Percentiles rank a stretch among this genome's conserved stretches.
These are phyloP conservation scores for Thermomyces lanuginosus DNA, from an alignment of 2,329 filamentous ascomycete species.

Conservation along the genomic window DNA sequence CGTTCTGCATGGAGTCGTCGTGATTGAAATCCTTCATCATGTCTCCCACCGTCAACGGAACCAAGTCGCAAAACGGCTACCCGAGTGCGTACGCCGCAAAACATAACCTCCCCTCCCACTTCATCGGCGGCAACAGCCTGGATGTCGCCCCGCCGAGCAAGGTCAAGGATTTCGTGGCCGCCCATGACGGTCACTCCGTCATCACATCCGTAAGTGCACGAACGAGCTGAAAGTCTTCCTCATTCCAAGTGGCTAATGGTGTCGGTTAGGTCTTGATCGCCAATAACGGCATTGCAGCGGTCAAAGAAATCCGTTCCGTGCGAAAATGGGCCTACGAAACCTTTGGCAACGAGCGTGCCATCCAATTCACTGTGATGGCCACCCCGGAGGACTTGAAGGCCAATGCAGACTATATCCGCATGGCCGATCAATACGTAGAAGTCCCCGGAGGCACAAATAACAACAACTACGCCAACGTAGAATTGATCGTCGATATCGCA, in stretches of 20 bases:
- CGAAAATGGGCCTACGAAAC: constrained; percentile 99
- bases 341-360: constrained; percentile 93
- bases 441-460: constrained; percentile 86
- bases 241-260: not conserved
- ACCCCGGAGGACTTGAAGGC: constrained; percentile 93
- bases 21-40: constrained; percentile 16
- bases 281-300: constrained; percentile 98
- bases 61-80: constrained; percentile 32
- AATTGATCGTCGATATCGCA: constrained; percentile 95
- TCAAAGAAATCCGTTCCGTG: constrained; percentile 97
- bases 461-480: constrained; percentile 99
- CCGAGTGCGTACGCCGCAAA: constrained; percentile 58
- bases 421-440: constrained; percentile 99
- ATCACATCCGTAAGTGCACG: constrained; percentile 71
- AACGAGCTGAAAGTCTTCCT: not conserved
- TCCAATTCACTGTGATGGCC: constrained; percentile 99
- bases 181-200: constrained; percentile 85
- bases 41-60: constrained; percentile 24
- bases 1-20: constrained; percentile 5
- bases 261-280: constrained; percentile 71
- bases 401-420: constrained; percentile 98
- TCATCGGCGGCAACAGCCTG: constrained; percentile 86
- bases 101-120: constrained; percentile 74
- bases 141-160: constrained; percentile 65
- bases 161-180: constrained; percentile 90